Evolutionary conservation across 2,329 filamentous ascomycete genomes (phyloP).

Genomic region (Sclerotinia minor): DNA sequence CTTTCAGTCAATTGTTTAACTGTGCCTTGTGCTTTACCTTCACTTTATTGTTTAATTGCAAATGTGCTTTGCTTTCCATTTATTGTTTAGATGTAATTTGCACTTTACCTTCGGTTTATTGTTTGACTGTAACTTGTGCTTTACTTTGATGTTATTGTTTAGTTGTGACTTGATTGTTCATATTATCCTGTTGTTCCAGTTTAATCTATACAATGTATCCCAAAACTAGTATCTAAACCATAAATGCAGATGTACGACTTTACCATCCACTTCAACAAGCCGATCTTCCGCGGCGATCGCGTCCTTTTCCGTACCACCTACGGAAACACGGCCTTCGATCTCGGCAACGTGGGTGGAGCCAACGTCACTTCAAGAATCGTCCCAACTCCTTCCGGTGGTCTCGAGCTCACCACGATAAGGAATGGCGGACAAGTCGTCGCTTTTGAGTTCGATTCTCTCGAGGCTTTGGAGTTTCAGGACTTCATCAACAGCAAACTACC

Average conservation of each 20-base stretch:
- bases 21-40: not conserved
- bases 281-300: not conserved
- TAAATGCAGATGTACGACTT: not conserved
- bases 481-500: too few relatives aligned
- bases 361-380: fast-evolving
- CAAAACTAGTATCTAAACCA: not conserved
- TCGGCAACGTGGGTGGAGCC: not conserved
- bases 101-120: not conserved
- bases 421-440: not conserved
- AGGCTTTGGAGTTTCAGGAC: too few relatives aligned
- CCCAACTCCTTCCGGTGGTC: too few relatives aligned
- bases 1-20: not conserved
- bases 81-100: not conserved
- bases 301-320: not conserved
- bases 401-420: too few relatives aligned
- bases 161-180: not conserved
- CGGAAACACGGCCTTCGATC: not conserved
- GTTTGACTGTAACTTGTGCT: not conserved
- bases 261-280: not conserved
- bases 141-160: not conserved
- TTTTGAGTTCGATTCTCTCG: not conserved
- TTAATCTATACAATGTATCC: not conserved
- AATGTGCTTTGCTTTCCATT: not conserved
- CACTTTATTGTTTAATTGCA: too few relatives aligned
- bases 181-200: not conserved